phyloP scores from a whole-genome alignment of 257 asterid species.

The Solanum dulcamara region DNA sequence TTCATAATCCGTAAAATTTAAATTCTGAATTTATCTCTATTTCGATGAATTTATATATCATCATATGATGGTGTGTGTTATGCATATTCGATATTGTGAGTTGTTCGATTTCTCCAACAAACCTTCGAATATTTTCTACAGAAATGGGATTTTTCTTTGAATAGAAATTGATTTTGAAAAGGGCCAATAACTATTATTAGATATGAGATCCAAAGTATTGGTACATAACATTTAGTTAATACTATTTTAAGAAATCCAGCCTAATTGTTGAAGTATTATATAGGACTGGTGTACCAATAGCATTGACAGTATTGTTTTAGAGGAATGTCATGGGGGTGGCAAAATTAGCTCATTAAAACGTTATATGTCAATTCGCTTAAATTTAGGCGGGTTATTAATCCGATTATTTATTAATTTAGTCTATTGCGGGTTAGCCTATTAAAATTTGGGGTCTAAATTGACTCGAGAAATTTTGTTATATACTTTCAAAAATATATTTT shows the following conservation, averaged over 20 bases:
- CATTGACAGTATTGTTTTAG: not conserved
- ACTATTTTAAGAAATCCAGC: not conserved
- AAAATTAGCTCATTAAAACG: not conserved
- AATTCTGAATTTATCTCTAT: fast-evolving
- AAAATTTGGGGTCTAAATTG: not conserved
- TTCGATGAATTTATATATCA: not conserved
- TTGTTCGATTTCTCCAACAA: not conserved
- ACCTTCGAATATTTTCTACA: not conserved
- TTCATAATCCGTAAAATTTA: not conserved
- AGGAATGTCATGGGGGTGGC: not conserved
- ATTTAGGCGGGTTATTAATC: not conserved
- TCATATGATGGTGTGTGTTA: not conserved
- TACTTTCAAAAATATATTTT: not conserved
- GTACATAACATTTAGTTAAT: not conserved
- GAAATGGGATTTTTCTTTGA: not conserved
- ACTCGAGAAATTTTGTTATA: not conserved
- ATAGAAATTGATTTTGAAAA: not conserved
- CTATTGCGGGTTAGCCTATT: not conserved
- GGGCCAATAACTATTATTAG: not conserved
- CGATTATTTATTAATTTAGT: not conserved
- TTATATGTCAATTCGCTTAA: not conserved
- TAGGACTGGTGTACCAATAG: not conserved
- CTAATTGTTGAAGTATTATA: not conserved
- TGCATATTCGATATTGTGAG: not conserved
- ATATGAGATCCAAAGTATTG: not conserved